Evolutionary conservation across 495 filamentous ascomycete genomes (phyloP), one percentile per base, ranked within the genome.

Genomic region (Neurospora tetraspora): DNA sequence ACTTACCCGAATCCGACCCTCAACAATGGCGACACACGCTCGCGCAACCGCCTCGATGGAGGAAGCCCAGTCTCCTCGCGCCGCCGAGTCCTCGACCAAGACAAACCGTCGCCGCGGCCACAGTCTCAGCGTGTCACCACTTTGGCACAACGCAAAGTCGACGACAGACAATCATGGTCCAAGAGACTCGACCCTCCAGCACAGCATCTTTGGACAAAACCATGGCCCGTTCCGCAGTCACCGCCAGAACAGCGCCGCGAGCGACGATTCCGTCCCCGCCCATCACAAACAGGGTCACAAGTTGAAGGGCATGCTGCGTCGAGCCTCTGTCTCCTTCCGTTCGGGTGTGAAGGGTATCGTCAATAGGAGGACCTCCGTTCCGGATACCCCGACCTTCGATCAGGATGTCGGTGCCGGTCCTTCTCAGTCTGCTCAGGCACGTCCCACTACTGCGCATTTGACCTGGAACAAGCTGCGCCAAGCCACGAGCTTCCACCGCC

Each of bases 391-490:
- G 40, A 69, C 74, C 9, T 78, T 78, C 34, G 77, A 76, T 39
- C 39, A 71, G 70, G 82, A 84, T 36, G 37, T 79, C 73, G 68
- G 76, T 74, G 42, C 39, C 43, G 47, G 72, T 5, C 78, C 81
- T 36, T 74, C 74, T 9, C 71, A 73, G 3, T 38, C 53, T 23
- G 37, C 70, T 0, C 16, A 68, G 20, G 69, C 59, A 39, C 76
- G 81, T 71, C 86, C 86, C 8, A 80, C 80, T 20, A 87, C 84
- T 0, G 80, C 86, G 2, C 81, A 86, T 73, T 81, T 81, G 38
- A 75, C 82, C 4, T 86, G 85, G 84, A 78, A 85, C 59, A 81
- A 81, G 47, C 76, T 88, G 39, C 81, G 84, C 45, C 84, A 86
- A 69, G 85, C 82, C 23, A 76, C 85, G 39, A 86, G 83, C 74